Evolutionary conservation across 257 asterid species (phyloP), one percentile per base, ranked within the genome.

Genomic region (Phtheirospermum japonicum): DNA sequence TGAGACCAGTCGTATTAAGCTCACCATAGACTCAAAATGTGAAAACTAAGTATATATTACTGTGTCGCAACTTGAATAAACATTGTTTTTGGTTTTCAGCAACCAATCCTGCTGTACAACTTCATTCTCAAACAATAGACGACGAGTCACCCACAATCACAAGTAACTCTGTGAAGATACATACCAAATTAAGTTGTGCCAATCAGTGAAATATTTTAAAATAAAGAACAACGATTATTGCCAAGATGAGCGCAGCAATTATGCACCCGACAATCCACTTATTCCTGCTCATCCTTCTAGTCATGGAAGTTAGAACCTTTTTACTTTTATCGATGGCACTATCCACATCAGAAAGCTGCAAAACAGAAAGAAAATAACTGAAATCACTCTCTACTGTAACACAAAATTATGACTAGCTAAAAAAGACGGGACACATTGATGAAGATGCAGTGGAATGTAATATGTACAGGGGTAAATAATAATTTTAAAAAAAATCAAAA

Each of bases 271-370:
- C 62, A 1, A 92, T 83, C 97, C 85, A 83, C 85, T 92, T 92
- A 58, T 92, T 83, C 73, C 95, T 77, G 73, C 89, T 85, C 69
- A 92, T 78, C 79, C 95, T 85, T 68, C 83, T 77, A 10, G 97
- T 69, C 99, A 92, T 92, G 71, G 99, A 60, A 46, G 80, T 77
- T 83, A 92, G 79, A 36, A 92, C 73, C 81, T 77, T 89, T 75
- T 92, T 92, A 73, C 96, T 86, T 73, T 82, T 92, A 66, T 86
- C 99, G 52, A 92, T 86, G 65, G 88, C 97, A 31, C 84, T 92
- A 73, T 92, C 99, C 32, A 92, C 97, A 46, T 91, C 97, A 11
- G 83, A 90, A 64, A 92, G 89, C 99, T 92, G 86, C 82, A 80
- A 73, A 48, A 61, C 42, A 4, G 18, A 64, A 54, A 55, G 57